Percentiles rank a stretch among this genome's conserved stretches.
phyloP scores from a whole-genome alignment of 306 rosid genomes.

The Lupinus albus region DNA sequence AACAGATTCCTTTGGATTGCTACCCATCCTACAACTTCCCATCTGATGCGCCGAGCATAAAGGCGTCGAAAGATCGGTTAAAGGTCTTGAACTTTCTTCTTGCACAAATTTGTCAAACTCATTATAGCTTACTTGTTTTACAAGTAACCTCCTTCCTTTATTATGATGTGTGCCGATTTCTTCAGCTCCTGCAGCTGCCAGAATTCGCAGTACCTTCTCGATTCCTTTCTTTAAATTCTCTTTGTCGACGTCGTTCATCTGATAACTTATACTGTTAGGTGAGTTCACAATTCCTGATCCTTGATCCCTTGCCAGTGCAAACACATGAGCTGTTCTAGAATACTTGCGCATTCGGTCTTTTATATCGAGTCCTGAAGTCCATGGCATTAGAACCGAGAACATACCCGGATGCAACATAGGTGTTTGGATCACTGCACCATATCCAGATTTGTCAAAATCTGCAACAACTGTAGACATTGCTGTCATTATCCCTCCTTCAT shows the following conservation, averaged over 20 bases:
- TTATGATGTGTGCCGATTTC: slow-evolving; percentile 79
- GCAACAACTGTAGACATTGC: slow-evolving; percentile 73
- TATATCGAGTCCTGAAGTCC: slow-evolving; percentile 68
- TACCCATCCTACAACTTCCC: slow-evolving; percentile 89
- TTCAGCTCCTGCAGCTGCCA: slow-evolving; percentile 88
- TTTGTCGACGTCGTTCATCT: slow-evolving; percentile 49
- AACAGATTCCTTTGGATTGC: slow-evolving; percentile 51
- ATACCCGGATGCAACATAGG: slow-evolving; percentile 83
- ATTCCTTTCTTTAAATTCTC: slow-evolving; percentile 58
- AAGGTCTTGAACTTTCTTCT: slow-evolving; percentile 62
- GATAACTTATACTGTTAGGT: slow-evolving; percentile 47
- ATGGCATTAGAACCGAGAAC: slow-evolving; percentile 78
- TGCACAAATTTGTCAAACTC: slow-evolving; percentile 73
- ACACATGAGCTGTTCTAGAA: slow-evolving; percentile 73
- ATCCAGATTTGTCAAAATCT: slow-evolving; percentile 54
- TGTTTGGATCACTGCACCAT: slow-evolving; percentile 75
- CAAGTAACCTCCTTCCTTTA: slow-evolving; percentile 57
- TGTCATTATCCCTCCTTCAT: slow-evolving; percentile 89
- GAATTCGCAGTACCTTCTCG: slow-evolving; percentile 67
- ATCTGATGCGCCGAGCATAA: slow-evolving; percentile 82
- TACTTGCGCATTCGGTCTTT: slow-evolving; percentile 65
- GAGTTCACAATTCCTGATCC: slow-evolving; percentile 66
- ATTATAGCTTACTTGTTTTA: slow-evolving; percentile 51
- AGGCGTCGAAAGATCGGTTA: slow-evolving; percentile 52
- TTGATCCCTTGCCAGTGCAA: slow-evolving; percentile 77